Evolutionary conservation across 2,329 filamentous ascomycete genomes (phyloP), one percentile per base, ranked within the genome.

Genomic region (Fusarium xyrophilum): DNA sequence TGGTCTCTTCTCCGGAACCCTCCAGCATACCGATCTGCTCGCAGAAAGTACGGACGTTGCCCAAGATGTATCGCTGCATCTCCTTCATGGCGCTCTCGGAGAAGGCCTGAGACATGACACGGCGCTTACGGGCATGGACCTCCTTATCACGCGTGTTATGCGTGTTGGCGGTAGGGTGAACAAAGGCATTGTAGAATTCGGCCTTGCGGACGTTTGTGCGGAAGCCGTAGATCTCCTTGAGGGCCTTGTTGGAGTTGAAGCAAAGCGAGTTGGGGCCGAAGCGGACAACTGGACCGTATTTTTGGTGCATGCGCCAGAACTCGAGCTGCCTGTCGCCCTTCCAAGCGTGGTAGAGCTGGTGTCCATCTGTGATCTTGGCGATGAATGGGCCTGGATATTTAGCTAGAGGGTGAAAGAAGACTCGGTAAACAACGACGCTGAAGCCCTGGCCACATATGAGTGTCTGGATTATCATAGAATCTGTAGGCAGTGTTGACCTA

Each of bases 221-320:
- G 80, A 88, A 87, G 68, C 88, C 87, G 78, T 90, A 89, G 65
- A 91, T 89, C 21, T 88, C 85, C 76, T 88, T 87, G 60, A 92
- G 81, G 2, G 91, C 90, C 11, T 85, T 84, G 64, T 85, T 86
- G 56, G 88, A 89, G 82, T 96, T 95, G 81, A 96, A 87, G 2
- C 89, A 92, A 42, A 97, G 81, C 63, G 87, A 88, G 77, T 93
- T 93, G 44, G 93, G 93, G 0, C 91, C 91, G 69, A 91, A 92
- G 30, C 93, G 91, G n/a, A 95, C 90, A 52, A 88, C 77, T n/a
- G 83, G 81, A 82, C 91, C 91, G 73, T 96, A 93, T 75, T 85
- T 84, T 70, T 89, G 81, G 76, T 96, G 93, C 70, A 90, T 82
- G 32, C 85, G 83, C 81, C 89, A 89, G 73, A 93, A 89, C 74